Conservation (phyloP, 306 rosid species). For the Begonia masoniana region DNA sequence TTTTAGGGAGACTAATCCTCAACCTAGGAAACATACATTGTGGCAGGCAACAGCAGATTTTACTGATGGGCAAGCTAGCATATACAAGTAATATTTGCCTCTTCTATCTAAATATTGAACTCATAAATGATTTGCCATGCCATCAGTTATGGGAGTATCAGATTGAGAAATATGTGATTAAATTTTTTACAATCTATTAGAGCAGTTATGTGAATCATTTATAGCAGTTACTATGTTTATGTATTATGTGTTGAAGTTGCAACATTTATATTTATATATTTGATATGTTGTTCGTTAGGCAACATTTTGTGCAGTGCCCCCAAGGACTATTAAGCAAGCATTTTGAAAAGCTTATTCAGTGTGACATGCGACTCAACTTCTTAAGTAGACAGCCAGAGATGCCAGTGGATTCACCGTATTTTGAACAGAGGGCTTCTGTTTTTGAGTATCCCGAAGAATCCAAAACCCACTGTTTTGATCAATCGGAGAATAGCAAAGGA, state of each 20-base stretch:
- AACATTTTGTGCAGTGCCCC: not conserved
- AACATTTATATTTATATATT: not conserved
- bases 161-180: not conserved
- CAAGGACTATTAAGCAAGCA: not conserved
- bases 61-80: slow-evolving; percentile 65
- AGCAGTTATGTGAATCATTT: not conserved
- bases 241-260: not conserved
- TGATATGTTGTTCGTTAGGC: not conserved
- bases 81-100: slow-evolving; percentile 30
- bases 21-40: slow-evolving; percentile 82
- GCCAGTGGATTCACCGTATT: not conserved
- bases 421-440: slow-evolving; percentile 30
- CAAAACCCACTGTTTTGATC: slow-evolving; percentile 30
- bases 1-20: slow-evolving; percentile 82
- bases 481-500: slow-evolving; percentile 26
- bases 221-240: too few species aligned
- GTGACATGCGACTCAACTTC: not conserved
- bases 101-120: not conserved
- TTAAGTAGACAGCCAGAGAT: not conserved
- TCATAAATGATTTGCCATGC: too few species aligned
- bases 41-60: slow-evolving; percentile 84
- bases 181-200: not conserved
- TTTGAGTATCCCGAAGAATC: slow-evolving; percentile 33
- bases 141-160: too few species aligned
- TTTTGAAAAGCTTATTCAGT: not conserved